phyloP scores from a whole-genome alignment of 148 eudicot species.

The Vaccinium vitisidaea region DNA sequence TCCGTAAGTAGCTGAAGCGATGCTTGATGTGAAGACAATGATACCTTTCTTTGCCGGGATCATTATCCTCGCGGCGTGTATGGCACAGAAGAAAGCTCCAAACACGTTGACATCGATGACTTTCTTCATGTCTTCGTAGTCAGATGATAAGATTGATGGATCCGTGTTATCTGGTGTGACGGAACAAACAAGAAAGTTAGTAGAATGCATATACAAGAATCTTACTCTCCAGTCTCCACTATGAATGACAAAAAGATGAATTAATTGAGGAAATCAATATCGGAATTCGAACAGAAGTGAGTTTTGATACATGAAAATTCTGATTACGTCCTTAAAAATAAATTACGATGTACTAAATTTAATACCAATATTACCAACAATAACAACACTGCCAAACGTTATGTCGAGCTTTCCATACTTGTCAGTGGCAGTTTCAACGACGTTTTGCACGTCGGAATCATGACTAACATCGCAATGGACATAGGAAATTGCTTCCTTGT shows the following conservation, averaged over 20 bases:
- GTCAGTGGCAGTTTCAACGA: conserved; percentile 18
- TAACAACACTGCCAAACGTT: conserved; percentile 37
- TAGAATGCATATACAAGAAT: too few species aligned
- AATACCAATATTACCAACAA: conserved; percentile 2
- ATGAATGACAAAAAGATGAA: too few species aligned
- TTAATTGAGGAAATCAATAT: too few species aligned
- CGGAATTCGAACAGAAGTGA: too few species aligned
- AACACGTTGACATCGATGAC: conserved; percentile 21
- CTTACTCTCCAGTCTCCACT: too few species aligned
- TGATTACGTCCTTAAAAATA: too few species aligned
- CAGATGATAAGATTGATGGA: background rate
- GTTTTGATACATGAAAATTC: too few species aligned
- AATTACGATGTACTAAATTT: background rate
- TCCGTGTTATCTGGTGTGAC: background rate
- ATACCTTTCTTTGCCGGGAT: conserved; percentile 24
- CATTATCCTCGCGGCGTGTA: conserved; percentile 29
- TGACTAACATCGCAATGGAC: conserved; percentile 18
- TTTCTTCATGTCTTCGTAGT: conserved; percentile 11
- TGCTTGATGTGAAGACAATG: conserved; percentile 25
- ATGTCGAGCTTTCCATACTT: conserved; percentile 31
- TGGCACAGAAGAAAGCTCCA: conserved; percentile 19
- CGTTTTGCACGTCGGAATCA: conserved; percentile 16
- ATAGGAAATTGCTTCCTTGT: background rate
- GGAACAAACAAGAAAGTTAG: background rate
- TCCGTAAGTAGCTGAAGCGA: background rate